Evolutionary conservation across 306 rosid genomes (phyloP), one percentile per base, ranked within the genome.

Genomic region (Pyrus bretschneideri): DNA sequence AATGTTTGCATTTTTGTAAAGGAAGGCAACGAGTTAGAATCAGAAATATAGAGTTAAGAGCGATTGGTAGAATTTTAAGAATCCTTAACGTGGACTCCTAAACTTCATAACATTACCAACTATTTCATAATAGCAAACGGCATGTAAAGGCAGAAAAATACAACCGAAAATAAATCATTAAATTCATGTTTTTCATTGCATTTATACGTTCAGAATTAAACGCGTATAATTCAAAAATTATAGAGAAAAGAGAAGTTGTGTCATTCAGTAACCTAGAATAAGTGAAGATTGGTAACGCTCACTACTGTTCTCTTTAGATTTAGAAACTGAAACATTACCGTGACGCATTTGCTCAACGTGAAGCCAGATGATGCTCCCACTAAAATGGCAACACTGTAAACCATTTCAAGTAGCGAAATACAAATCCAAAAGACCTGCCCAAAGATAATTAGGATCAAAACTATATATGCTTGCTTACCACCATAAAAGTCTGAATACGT

Each of bases 361-460:
- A 74, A 84, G 76, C 93, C 79, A 67, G 97, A 92, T 61, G 91
- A 78, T 78, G 85, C 89, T 76, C 99, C 97, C 75, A 91, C 86
- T 18, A 88, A 49, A 83, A 95, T 78, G 67, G 99, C 93, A 52
- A 84, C 86, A 45, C 87, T 81, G 74, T 95, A 95, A 72, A 97
- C 97, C 77, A 91, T 79, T 89, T 90, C 89, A 83, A 95, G 97
- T 76, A 95, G 93, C 14, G 81, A 74, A 73, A 95, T 93, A 75
- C 99, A 95, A 79, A 78, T 88, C 97, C 99, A 95, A 79, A 95
- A 95, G 44, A 92, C 97, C 97, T 95, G 88, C 44, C 72, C 83
- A 83, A 81, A 23, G 70, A 55, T 54, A 75, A 72, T 78, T 73
- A 88, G 79, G 29, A 76, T 51, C 58, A 44, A 63, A 35, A 21